These are phyloP conservation scores for Epichloe aotearoae DNA, from an alignment of 2,329 filamentous ascomycete species.

Conservation along the genomic window DNA sequence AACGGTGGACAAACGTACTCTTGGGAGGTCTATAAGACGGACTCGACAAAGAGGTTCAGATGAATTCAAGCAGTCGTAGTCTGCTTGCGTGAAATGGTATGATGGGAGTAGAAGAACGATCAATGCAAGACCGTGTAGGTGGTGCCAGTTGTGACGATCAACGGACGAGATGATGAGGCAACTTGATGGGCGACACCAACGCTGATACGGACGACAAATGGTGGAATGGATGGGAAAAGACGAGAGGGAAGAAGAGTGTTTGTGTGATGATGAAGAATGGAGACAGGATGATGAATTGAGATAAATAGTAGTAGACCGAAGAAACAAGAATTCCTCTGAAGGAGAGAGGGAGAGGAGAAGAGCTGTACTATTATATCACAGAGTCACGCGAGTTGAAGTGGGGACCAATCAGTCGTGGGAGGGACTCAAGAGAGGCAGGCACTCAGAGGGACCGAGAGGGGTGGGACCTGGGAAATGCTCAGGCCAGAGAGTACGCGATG, in stretches of 20 bases:
- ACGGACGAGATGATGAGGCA: background rate
- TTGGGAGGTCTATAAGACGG: background rate
- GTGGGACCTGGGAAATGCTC: background rate
- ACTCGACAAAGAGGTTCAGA: background rate
- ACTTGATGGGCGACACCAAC: background rate
- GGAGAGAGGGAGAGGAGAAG: conserved; percentile 5
- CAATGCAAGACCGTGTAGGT: background rate
- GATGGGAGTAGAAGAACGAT: background rate
- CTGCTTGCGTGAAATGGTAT: background rate
- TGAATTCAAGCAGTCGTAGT: background rate
- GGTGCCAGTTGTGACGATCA: background rate
- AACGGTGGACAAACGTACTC: background rate
- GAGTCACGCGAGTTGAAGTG: conserved; percentile 12
- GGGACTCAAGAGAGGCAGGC: background rate
- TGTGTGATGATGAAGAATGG: conserved; percentile 2
- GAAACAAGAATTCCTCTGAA: background rate
- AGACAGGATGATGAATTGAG: conserved; percentile 3
- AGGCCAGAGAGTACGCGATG: too few relatives aligned
- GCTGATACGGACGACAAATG: background rate
- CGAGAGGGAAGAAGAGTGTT: background rate
- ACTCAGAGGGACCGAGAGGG: too few relatives aligned
- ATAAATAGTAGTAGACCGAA: background rate
- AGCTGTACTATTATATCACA: conserved; percentile 11
- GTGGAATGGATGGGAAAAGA: background rate
- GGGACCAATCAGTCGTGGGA: conserved; percentile 8